Evolutionary conservation across 1,284 basidiomycete genomes (phyloP).

Genomic region (Apiotrichum mycotoxinovorans): DNA sequence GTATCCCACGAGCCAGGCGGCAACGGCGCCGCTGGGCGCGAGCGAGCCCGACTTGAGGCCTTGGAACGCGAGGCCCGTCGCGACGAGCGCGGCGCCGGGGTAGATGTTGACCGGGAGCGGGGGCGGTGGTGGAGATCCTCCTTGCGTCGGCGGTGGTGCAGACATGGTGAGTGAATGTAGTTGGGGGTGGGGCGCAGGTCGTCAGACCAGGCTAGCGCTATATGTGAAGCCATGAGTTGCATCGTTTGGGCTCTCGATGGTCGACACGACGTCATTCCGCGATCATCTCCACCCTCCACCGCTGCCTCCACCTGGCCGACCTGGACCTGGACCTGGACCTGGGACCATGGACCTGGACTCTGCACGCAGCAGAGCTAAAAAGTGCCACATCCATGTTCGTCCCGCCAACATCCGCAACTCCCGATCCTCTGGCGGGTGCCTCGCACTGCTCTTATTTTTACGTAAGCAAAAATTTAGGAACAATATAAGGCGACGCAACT

Average conservation of each 20-base stretch:
- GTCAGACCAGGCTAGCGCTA: background rate
- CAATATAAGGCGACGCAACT: too few relatives aligned
- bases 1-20: slow-evolving; percentile 69
- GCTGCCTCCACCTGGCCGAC: too few relatives aligned
- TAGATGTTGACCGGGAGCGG: slow-evolving; percentile 22
- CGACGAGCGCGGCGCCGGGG: slow-evolving; percentile 51
- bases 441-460: background rate
- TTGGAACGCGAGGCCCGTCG: slow-evolving; percentile 54
- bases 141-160: too few relatives aligned
- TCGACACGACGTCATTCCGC: too few relatives aligned
- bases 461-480: too few relatives aligned
- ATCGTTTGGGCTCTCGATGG: too few relatives aligned
- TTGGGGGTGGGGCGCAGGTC: background rate
- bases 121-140: background rate
- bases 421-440: too few relatives aligned
- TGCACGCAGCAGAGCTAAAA: background rate
- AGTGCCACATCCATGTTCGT: background rate
- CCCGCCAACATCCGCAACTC: background rate
- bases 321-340: too few relatives aligned
- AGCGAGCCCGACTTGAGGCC: slow-evolving; percentile 55
- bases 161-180: background rate
- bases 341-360: too few relatives aligned
- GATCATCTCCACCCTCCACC: too few relatives aligned
- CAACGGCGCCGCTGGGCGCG: slow-evolving; percentile 54
- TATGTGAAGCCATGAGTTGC: too few relatives aligned